phyloP scores from a whole-genome alignment of 805 yeast genomes.

The Pichia gijzeniarum region DNA sequence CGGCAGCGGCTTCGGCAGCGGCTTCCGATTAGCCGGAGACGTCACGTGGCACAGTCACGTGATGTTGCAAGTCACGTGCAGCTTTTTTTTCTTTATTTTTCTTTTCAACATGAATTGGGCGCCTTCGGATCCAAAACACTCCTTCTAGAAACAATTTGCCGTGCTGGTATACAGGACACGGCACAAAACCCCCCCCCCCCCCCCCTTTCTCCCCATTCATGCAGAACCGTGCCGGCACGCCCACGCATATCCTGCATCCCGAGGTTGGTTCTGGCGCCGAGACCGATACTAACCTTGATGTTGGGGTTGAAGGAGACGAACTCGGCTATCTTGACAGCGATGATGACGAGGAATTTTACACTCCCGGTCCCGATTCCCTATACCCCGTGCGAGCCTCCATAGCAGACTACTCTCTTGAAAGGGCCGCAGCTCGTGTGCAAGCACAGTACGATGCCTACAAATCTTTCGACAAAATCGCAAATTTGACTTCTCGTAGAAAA shows the following conservation, averaged over 20 bases:
- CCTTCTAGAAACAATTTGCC: no score
- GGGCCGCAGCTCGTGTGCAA: slow-evolving; percentile 38
- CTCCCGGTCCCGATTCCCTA: slow-evolving; percentile 63
- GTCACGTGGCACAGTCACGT: no score
- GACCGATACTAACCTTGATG: background rate
- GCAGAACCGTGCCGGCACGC: no score
- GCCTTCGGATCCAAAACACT: no score
- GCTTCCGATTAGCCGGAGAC: background rate
- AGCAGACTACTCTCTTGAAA: slow-evolving; percentile 43
- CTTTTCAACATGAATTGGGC: no score
- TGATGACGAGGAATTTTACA: slow-evolving; percentile 78
- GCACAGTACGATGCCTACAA: slow-evolving; percentile 28
- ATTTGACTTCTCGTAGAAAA: slow-evolving; percentile 14
- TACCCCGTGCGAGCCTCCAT: slow-evolving; percentile 45
- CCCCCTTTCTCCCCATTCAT: no score
- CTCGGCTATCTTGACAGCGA: slow-evolving; percentile 4
- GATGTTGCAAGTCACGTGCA: no score
- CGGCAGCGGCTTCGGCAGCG: background rate
- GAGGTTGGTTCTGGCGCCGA: background rate
- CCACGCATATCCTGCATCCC: no score
- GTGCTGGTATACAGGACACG: no score
- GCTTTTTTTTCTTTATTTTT: no score
- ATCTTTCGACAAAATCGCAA: slow-evolving; percentile 24
- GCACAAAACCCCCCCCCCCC: no score
- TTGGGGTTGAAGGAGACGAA: no score